A percentile compares a stretch with the other conserved stretches of the same genome.
phyloP scores from a whole-genome alignment of 2,329 filamentous ascomycete species.

The Penicillium digitatum region DNA sequence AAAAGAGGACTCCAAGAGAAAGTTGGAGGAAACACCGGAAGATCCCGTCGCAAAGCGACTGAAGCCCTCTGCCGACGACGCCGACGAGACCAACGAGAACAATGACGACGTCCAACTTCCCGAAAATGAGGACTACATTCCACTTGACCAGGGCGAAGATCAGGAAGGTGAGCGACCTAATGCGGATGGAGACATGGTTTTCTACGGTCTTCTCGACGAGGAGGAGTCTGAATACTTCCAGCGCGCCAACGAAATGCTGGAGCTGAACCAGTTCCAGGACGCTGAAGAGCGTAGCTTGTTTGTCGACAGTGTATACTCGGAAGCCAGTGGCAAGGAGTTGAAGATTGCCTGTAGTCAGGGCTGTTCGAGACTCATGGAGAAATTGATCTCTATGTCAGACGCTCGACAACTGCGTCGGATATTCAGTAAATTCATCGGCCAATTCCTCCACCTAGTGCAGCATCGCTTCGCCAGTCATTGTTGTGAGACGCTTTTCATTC shows the following conservation, averaged over 20 bases:
- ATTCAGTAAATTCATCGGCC: slow-evolving; percentile 77
- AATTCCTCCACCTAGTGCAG: slow-evolving; percentile 85
- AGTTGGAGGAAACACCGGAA: slow-evolving; percentile 34
- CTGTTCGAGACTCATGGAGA: slow-evolving; percentile 88
- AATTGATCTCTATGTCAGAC: slow-evolving; percentile 77
- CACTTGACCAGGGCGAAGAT: slow-evolving; percentile 29
- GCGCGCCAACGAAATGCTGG: slow-evolving; percentile 81
- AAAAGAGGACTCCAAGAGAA: slow-evolving; percentile 38
- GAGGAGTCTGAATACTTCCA: slow-evolving; percentile 96
- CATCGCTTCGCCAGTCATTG: slow-evolving; percentile 97
- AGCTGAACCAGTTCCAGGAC: slow-evolving; percentile 79
- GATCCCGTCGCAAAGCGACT: slow-evolving; percentile 38
- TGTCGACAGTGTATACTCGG: slow-evolving; percentile 76
- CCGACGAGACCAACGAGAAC: slow-evolving; percentile 18
- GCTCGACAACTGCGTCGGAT: slow-evolving; percentile 77
- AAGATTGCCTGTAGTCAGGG: slow-evolving; percentile 96
- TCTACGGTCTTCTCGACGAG: slow-evolving; percentile 89
- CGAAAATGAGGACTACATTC: slow-evolving; percentile 37
- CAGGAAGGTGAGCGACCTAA: slow-evolving; percentile 25
- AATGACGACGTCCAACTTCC: slow-evolving; percentile 18
- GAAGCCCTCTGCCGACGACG: slow-evolving; percentile 29
- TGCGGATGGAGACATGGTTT: slow-evolving; percentile 59
- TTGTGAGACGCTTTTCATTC: slow-evolving; percentile 86
- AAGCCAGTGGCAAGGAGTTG: slow-evolving; percentile 86
- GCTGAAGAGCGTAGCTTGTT: slow-evolving; percentile 68